Conservation (phyloP, 2,329 filamentous ascomycete species). For the Aspergillus sp. region DNA sequence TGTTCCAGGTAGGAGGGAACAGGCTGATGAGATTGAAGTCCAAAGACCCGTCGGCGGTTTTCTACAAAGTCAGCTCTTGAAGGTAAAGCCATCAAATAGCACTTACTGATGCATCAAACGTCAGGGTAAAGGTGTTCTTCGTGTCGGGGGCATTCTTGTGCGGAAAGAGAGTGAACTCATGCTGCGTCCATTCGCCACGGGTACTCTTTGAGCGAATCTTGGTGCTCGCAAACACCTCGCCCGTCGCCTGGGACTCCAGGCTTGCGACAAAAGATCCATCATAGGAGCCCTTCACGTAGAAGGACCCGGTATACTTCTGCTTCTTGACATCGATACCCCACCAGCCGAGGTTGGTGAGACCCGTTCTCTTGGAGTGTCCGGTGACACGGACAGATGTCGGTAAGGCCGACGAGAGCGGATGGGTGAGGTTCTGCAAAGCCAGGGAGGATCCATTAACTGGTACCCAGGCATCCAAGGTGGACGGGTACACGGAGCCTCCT, state of each 20-base stretch:
- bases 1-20: constrained; percentile 55
- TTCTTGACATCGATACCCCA: constrained; percentile 52
- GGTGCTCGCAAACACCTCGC: constrained; percentile 29
- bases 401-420: constrained; percentile 46
- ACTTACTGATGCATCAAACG: constrained; percentile 44
- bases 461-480: constrained; percentile 29
- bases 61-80: constrained; percentile 12
- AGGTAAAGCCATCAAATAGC: too few species aligned
- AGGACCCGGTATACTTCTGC: constrained; percentile 51
- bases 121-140: constrained; percentile 53
- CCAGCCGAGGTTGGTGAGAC: constrained; percentile 50
- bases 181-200: constrained; percentile 39
- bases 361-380: constrained; percentile 40
- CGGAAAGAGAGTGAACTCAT: constrained; percentile 33
- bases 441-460: constrained; percentile 26
- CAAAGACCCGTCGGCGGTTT: constrained; percentile 38
- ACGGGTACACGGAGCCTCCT: constrained; percentile 27
- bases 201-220: constrained; percentile 33
- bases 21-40: constrained; percentile 54
- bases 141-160: constrained; percentile 23
- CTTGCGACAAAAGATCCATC: constrained; percentile 34
- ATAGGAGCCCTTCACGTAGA: constrained; percentile 45
- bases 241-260: constrained; percentile 41
- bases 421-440: constrained; percentile 35
- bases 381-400: constrained; percentile 43